Evolutionary conservation across 2,329 filamentous ascomycete species (phyloP).

Genomic region (Phialemoniopsis sp.): DNA sequence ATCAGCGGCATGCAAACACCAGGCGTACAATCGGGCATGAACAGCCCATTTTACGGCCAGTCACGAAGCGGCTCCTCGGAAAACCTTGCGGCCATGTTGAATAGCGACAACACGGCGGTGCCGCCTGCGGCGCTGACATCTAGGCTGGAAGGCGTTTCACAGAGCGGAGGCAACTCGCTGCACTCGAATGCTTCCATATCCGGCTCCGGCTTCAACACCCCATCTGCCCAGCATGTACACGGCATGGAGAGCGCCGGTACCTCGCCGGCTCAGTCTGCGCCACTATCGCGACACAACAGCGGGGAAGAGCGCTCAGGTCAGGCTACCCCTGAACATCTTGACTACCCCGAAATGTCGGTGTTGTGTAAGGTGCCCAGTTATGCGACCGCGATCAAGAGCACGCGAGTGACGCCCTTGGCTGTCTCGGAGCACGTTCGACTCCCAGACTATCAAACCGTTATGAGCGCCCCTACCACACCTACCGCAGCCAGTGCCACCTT

Average conservation of each 20-base stretch:
- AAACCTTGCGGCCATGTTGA: slow-evolving; percentile 63
- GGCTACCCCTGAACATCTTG: slow-evolving; percentile 52
- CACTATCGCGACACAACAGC: slow-evolving; percentile 50
- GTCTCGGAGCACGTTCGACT: slow-evolving; percentile 43
- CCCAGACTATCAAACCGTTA: slow-evolving; percentile 64
- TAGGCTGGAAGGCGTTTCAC: slow-evolving; percentile 66
- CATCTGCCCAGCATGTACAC: slow-evolving; percentile 31
- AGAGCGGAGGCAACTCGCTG: slow-evolving; percentile 30
- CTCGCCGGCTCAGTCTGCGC: slow-evolving; percentile 38
- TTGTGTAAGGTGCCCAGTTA: slow-evolving; percentile 76
- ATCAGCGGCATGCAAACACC: slow-evolving; percentile 77
- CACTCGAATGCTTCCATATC: slow-evolving; percentile 39
- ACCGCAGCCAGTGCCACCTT: slow-evolving; percentile 21
- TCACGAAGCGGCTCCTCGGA: slow-evolving; percentile 77
- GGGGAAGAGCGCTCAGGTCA: slow-evolving; percentile 46
- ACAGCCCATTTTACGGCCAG: slow-evolving; percentile 71
- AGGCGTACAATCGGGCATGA: slow-evolving; percentile 65
- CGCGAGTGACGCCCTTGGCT: slow-evolving; percentile 46
- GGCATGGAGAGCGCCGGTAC: slow-evolving; percentile 27
- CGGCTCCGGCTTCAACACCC: slow-evolving; percentile 34
- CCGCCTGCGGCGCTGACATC: slow-evolving; percentile 55
- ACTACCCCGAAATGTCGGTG: slow-evolving; percentile 56
- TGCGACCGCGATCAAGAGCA: slow-evolving; percentile 65
- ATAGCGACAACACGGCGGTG: slow-evolving; percentile 35
- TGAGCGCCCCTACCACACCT: slow-evolving; percentile 16